These are phyloP conservation scores for Podospora australis DNA, from an alignment of 495 filamentous ascomycete genomes.

Conservation along the genomic window DNA sequence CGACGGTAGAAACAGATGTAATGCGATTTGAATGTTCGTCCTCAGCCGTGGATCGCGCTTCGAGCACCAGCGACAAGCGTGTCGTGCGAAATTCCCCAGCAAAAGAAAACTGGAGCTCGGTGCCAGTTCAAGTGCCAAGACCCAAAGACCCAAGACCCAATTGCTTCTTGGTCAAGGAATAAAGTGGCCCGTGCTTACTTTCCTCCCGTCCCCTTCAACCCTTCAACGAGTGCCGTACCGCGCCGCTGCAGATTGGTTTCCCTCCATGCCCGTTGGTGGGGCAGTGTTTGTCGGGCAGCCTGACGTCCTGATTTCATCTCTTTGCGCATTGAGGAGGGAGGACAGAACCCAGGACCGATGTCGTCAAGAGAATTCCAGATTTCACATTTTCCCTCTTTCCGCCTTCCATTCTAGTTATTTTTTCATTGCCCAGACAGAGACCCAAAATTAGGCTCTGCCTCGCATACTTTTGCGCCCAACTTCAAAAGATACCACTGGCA, in stretches of 20 bases:
- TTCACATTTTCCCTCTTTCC: not conserved
- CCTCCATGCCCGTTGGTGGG: slow-evolving; percentile 1
- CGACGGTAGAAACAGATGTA: not conserved
- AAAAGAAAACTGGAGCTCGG: slow-evolving; percentile 7
- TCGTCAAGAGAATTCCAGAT: slow-evolving; percentile 7
- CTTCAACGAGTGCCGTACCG: slow-evolving; percentile 1
- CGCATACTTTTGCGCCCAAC: no score
- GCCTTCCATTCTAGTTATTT: no score
- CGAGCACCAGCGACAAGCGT: no score
- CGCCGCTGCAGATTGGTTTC: not conserved
- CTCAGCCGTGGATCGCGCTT: no score
- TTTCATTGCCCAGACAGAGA: no score
- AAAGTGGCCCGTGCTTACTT: slow-evolving; percentile 9
- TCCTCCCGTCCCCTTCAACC: slow-evolving; percentile 5
- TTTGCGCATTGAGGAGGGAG: slow-evolving; percentile 10
- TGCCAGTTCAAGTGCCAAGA: not conserved
- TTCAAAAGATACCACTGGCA: no score
- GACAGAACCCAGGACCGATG: no score
- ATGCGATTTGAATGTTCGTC: slow-evolving; percentile 1
- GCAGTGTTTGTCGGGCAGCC: slow-evolving; percentile 13
- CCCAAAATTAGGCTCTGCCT: no score
- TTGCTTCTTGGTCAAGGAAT: not conserved
- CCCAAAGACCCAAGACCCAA: not conserved
- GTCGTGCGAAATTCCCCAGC: slow-evolving; percentile 11
- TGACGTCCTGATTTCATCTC: slow-evolving; percentile 24